Conservation (phyloP, 1,139 yeast species). For the Debaryomyces coudertii region DNA sequence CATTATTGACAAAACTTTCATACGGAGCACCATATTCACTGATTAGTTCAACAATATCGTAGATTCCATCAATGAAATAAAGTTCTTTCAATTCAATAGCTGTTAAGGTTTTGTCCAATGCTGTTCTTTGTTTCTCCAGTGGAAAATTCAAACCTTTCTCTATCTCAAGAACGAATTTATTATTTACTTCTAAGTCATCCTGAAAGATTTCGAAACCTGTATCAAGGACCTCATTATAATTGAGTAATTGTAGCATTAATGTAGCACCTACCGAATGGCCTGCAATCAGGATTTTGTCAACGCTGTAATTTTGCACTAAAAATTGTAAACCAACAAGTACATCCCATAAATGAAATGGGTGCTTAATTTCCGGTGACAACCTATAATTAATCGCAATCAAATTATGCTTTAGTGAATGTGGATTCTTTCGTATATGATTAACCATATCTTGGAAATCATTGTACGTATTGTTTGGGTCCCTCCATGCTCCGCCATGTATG, state of each 20-base stretch:
- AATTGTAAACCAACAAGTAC: conserved; percentile 47
- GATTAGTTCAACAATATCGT: conserved; percentile 32
- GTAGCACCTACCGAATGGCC: conserved; percentile 92
- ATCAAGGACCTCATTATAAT: conserved; percentile 23
- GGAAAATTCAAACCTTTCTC: not conserved
- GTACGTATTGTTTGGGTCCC: conserved; percentile 64
- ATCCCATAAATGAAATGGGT: conserved; percentile 68
- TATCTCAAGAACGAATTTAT: not conserved
- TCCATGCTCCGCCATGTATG: conserved; percentile 92
- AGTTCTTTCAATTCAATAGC: conserved; percentile 15
- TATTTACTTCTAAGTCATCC: not conserved
- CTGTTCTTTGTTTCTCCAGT: not conserved
- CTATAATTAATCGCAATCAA: conserved; percentile 65
- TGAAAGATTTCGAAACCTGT: conserved; percentile 15
- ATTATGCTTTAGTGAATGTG: conserved; percentile 18
- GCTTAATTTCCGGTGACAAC: conserved; percentile 61
- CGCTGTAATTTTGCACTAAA: conserved; percentile 24
- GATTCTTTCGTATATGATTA: conserved; percentile 15
- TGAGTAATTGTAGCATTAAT: conserved; percentile 58
- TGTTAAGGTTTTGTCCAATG: not conserved
- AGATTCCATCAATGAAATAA: conserved; percentile 45
- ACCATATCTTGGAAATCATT: conserved; percentile 54
- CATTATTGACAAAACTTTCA: conserved; percentile 34
- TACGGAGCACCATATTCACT: conserved; percentile 40
- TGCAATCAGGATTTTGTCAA: conserved; percentile 37